Base-by-base conservation (phyloP, 2,329 filamentous ascomycete species). In the Alternaria metachromatica region DNA sequence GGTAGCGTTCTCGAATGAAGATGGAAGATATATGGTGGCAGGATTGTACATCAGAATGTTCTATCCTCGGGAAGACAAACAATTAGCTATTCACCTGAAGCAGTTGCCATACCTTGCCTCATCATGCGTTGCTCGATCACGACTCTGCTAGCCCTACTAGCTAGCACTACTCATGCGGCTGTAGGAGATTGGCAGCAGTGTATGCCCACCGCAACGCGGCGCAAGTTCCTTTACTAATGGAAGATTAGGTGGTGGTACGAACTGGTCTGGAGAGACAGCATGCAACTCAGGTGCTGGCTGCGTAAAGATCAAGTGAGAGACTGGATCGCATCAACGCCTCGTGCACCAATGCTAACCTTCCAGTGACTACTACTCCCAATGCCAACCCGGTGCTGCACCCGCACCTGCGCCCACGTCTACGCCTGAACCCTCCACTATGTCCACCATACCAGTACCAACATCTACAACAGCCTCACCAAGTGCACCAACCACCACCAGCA, bases 361-460 rank as follows among this genome's bases (percentile, higher is more conserved):
- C n/a, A 53, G 77, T 59, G 75, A 77, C 26, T 78, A 74, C 60
- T 81, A 81, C 61, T 78, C 75, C 6, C 81, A 83, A 78, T 82
- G 81, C 59, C 75, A 82, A 49, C 81, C 81, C 7, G 79, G 78
- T 23, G 73, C 72, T 25, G 73, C 67, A 3, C 64, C 71, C 26
- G 58, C 60, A 41, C 62, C 63, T 45, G 46, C 2, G 48, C 72
- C 49, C 41, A 66, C 28, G 43, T 67, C 60, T 43, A 56, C 41
- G 28, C 66, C 53, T 45, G 66, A 13, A 50, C 74, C 51, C 8
- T 41, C 37, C 4, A 41, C 37, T 1, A 10, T 41, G 15, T 41
- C 15, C 8, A 41, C 55, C 46, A 58, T 59, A 13, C 72, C 55
- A 51, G 51, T 15, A 48, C 63, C 70, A 15, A 59, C 48, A 51